Conservation (phyloP, 352 stramenopile genomes). For the Lagenidium sp. region DNA sequence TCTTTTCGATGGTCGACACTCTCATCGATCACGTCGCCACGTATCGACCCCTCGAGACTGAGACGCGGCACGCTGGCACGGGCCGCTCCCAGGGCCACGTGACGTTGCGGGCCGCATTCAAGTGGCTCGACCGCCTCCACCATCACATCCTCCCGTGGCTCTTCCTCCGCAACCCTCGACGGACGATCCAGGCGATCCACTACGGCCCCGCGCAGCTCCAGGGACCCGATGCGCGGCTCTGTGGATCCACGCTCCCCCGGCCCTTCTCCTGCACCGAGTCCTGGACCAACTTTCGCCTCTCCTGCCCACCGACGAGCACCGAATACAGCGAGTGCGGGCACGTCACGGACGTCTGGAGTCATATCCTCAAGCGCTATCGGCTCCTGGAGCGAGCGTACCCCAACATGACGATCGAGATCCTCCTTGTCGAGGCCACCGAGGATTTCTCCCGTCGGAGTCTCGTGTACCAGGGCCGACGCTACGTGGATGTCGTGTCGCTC, state of each 20-base stretch:
- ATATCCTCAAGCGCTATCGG: background rate
- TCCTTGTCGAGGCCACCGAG: conserved; percentile 6
- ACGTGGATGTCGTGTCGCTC: conserved; percentile 7
- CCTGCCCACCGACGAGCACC: background rate
- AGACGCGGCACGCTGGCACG: background rate
- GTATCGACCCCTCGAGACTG: background rate
- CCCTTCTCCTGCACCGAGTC: background rate
- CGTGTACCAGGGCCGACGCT: background rate
- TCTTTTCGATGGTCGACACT: conserved; percentile 2
- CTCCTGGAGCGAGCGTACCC: background rate
- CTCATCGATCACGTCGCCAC: no score
- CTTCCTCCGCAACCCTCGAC: background rate
- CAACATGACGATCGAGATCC: conserved; percentile 1
- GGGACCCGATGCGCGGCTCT: background rate
- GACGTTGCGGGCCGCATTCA: background rate
- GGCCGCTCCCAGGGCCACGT: no score
- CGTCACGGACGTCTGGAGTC: background rate
- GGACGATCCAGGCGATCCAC: background rate
- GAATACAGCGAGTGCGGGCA: background rate
- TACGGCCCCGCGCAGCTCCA: no score
- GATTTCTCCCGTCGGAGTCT: background rate
- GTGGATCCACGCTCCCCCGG: background rate
- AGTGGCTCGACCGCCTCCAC: background rate
- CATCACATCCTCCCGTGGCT: background rate
- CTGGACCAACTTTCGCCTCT: background rate